phyloP scores from a whole-genome alignment of 2,329 filamentous ascomycete species.

The Penicillium sp. region DNA sequence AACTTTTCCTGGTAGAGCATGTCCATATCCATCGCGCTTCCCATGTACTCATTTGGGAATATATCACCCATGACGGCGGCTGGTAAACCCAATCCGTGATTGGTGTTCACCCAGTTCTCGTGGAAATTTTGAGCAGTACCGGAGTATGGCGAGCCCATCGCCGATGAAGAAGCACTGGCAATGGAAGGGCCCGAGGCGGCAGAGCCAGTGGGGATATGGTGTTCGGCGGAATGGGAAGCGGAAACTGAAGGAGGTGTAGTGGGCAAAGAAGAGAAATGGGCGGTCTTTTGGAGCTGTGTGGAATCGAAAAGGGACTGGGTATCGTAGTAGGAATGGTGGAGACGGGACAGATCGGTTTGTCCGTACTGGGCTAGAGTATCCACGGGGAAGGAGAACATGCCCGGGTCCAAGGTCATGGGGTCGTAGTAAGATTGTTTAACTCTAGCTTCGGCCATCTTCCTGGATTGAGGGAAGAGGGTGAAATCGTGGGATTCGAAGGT shows the following conservation, averaged over 20 bases:
- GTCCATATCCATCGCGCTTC: slow-evolving; percentile 46
- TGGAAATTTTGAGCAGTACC: slow-evolving; percentile 60
- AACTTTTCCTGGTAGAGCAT: slow-evolving; percentile 47
- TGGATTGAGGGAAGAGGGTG: slow-evolving; percentile 16
- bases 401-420: slow-evolving; percentile 35
- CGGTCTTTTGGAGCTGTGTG: slow-evolving; percentile 26
- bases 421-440: slow-evolving; percentile 35
- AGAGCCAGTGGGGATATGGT: slow-evolving; percentile 60
- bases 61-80: slow-evolving; percentile 64
- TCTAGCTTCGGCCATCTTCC: slow-evolving; percentile 38
- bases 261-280: slow-evolving; percentile 31
- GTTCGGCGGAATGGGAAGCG: slow-evolving; percentile 33
- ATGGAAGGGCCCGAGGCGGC: slow-evolving; percentile 62
- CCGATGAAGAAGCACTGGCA: slow-evolving; percentile 62
- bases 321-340: slow-evolving; percentile 33
- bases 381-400: slow-evolving; percentile 33
- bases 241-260: slow-evolving; percentile 36
- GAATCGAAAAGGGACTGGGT: slow-evolving; percentile 29
- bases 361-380: slow-evolving; percentile 26
- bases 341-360: slow-evolving; percentile 23
- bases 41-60: slow-evolving; percentile 56
- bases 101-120: slow-evolving; percentile 59
- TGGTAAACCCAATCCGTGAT: slow-evolving; percentile 61
- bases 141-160: slow-evolving; percentile 67
- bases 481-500: slow-evolving; percentile 15